phyloP scores from a whole-genome alignment of 495 filamentous ascomycete species.

The Viridothelium virens region DNA sequence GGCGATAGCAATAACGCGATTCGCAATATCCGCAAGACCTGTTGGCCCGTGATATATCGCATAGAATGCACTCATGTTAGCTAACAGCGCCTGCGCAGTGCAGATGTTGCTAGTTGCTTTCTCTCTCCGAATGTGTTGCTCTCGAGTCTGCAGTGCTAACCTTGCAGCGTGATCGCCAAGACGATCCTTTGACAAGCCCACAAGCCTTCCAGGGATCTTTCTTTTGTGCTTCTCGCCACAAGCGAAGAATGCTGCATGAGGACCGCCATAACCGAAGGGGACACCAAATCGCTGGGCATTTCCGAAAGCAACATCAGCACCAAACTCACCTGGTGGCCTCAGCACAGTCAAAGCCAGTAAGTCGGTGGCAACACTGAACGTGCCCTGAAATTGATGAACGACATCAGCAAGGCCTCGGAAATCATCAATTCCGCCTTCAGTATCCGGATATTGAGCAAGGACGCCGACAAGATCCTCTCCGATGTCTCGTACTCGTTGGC shows the following conservation, averaged over 20 bases:
- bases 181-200: slow-evolving; percentile 90
- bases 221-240: slow-evolving; percentile 88
- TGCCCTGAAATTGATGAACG: slow-evolving; percentile 71
- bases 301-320: slow-evolving; percentile 94
- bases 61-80: slow-evolving; percentile 97
- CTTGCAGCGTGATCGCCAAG: slow-evolving; percentile 77
- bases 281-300: slow-evolving; percentile 94
- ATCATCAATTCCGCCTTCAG: slow-evolving; percentile 71
- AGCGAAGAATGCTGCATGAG: slow-evolving; percentile 96
- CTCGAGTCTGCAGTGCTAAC: slow-evolving; percentile 85
- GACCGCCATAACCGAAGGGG: slow-evolving; percentile 88
- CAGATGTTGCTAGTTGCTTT: slow-evolving; percentile 99
- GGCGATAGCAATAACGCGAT: slow-evolving; percentile 63
- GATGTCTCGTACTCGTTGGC: slow-evolving; percentile 58
- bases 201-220: slow-evolving; percentile 88
- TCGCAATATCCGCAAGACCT: slow-evolving; percentile 78
- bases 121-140: slow-evolving; percentile 95
- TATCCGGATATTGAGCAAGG: slow-evolving; percentile 91
- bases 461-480: slow-evolving; percentile 85
- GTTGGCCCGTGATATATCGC: slow-evolving; percentile 92
- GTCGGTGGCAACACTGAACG: slow-evolving; percentile 86
- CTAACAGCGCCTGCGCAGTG: slow-evolving; percentile 88
- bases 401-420: slow-evolving; percentile 65
- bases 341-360: slow-evolving; percentile 82
- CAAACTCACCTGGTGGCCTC: slow-evolving; percentile 90